Conservation (phyloP, 2,329 filamentous ascomycete genomes). For the Colletotrichum sp. region DNA sequence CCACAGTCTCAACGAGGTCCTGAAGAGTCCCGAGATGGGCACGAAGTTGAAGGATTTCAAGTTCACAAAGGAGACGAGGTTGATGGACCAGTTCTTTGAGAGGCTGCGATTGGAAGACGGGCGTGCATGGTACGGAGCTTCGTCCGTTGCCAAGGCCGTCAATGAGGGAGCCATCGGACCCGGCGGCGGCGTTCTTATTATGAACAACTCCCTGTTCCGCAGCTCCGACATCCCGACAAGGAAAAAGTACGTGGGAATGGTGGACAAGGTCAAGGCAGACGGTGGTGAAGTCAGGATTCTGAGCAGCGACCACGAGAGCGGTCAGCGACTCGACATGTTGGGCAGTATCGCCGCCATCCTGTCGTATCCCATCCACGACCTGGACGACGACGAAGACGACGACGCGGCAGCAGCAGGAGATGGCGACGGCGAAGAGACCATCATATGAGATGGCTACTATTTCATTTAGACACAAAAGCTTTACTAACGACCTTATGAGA, state of each 20-base stretch:
- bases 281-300: conserved; percentile 90
- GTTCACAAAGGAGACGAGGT: conserved; percentile 80
- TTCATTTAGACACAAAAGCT: not conserved
- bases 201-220: conserved; percentile 88
- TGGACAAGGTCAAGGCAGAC: conserved; percentile 85
- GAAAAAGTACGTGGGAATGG: conserved; percentile 81
- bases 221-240: conserved; percentile 79
- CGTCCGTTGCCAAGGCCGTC: conserved; percentile 82
- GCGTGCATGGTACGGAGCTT: conserved; percentile 87
- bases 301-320: conserved; percentile 94
- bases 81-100: conserved; percentile 85
- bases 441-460: not conserved
- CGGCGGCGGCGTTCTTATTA: conserved; percentile 82
- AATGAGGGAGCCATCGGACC: conserved; percentile 87
- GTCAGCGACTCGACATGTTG: conserved; percentile 79
- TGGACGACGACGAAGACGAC: conserved; percentile 72
- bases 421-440: not conserved
- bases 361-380: conserved; percentile 84
- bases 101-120: conserved; percentile 84
- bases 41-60: conserved; percentile 84
- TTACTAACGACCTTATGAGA: not conserved
- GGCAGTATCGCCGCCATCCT: conserved; percentile 89
- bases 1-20: conserved; percentile 85
- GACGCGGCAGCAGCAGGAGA: conserved; percentile 25
- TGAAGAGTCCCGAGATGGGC: conserved; percentile 80